These are phyloP conservation scores for Apium graveolens DNA, from an alignment of 129 eudicot genomes.

Conservation along the genomic window DNA sequence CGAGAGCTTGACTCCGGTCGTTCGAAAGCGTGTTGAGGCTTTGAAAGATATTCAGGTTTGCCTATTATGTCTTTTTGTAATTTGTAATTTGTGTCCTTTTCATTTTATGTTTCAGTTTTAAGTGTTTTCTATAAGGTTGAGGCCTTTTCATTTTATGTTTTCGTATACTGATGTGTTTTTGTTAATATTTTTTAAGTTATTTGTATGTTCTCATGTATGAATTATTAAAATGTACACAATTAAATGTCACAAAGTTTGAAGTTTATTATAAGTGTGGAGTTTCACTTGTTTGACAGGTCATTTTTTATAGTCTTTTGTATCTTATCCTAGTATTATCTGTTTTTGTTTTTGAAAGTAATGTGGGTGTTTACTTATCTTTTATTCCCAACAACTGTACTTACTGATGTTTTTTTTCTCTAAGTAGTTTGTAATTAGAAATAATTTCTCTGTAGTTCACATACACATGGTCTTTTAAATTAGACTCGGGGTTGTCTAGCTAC, in stretches of 20 bases:
- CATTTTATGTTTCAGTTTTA: neutral
- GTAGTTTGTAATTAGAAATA: too few species aligned
- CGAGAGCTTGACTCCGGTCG: constrained; percentile 50
- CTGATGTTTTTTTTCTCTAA: too few species aligned
- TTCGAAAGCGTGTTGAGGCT: constrained; percentile 69
- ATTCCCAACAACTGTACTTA: too few species aligned
- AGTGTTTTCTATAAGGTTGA: too few species aligned
- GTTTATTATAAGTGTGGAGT: neutral
- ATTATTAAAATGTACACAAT: neutral
- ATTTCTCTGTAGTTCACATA: too few species aligned
- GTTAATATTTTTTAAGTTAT: neutral
- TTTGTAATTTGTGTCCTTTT: neutral
- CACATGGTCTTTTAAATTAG: too few species aligned
- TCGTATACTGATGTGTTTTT: neutral
- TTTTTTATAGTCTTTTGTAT: neutral
- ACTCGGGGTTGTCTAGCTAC: too few species aligned
- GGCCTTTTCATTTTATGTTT: neutral
- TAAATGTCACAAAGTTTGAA: neutral
- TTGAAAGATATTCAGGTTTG: constrained; percentile 56
- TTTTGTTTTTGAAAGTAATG: too few species aligned
- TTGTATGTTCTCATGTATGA: neutral
- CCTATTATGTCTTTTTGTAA: neutral
- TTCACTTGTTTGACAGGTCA: neutral
- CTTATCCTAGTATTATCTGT: neutral
- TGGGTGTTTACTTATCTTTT: too few species aligned